These are phyloP conservation scores for Magnusiomyces starmeri DNA, from an alignment of 1,139 yeast species.

Conservation along the genomic window DNA sequence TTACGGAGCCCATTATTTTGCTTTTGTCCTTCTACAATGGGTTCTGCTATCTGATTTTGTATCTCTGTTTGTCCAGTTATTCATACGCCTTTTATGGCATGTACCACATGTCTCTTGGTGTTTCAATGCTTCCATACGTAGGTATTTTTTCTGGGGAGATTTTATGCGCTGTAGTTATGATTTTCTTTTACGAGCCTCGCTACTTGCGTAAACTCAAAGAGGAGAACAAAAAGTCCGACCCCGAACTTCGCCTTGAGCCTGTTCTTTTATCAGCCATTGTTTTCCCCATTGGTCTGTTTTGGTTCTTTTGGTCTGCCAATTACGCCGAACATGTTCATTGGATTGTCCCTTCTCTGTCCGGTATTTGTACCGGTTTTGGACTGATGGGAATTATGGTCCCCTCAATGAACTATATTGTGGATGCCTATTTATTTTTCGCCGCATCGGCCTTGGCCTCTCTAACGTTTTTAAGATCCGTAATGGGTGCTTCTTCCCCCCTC, in stretches of 20 bases:
- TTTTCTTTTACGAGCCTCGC: constrained; percentile 24
- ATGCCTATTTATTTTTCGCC: constrained; percentile 68
- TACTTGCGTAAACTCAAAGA: constrained; percentile 29
- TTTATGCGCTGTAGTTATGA: constrained; percentile 25
- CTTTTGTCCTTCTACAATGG: constrained; percentile 69
- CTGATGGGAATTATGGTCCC: constrained; percentile 70
- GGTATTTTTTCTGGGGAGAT: constrained; percentile 46
- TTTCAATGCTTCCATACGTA: constrained; percentile 44
- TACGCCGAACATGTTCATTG: constrained; percentile 63
- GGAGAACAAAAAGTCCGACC: constrained; percentile 41
- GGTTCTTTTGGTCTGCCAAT: constrained; percentile 84
- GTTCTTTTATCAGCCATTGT: constrained; percentile 62
- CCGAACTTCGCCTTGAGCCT: constrained; percentile 73
- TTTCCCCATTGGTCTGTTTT: constrained; percentile 71
- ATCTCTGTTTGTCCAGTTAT: constrained; percentile 68
- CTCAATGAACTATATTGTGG: constrained; percentile 72
- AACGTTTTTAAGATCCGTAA: constrained; percentile 70
- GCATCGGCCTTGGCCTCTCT: constrained; percentile 91
- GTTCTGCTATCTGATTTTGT: constrained; percentile 79
- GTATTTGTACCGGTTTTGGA: constrained; percentile 66
- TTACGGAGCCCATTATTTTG: constrained; percentile 66
- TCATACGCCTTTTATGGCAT: constrained; percentile 63
- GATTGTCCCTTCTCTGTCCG: constrained; percentile 79
- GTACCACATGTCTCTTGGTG: constrained; percentile 46
- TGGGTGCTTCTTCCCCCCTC: constrained; percentile 74